These are phyloP conservation scores for Trypanosoma cruzi DNA, from an alignment of 208 protist genomes.

Conservation along the genomic window DNA sequence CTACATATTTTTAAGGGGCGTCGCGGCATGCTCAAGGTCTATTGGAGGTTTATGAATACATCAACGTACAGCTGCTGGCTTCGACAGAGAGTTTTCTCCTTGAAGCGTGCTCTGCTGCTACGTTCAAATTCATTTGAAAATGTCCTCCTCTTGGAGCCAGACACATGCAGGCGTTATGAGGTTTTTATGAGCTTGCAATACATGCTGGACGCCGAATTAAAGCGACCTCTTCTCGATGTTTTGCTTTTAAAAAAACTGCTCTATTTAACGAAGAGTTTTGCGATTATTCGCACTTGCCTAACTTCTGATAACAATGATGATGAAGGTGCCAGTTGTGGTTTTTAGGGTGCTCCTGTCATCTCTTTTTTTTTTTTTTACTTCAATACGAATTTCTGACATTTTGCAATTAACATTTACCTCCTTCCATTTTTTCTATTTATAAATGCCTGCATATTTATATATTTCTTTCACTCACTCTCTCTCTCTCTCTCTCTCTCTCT, in stretches of 20 bases:
- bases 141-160: constrained; percentile 18
- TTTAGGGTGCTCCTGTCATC: background rate
- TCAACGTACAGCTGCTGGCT: constrained; percentile 25
- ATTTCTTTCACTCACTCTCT: background rate
- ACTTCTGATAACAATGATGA: background rate
- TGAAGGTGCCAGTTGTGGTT: background rate
- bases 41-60: constrained; percentile 29
- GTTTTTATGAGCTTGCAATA: constrained; percentile 21
- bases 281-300: constrained; percentile 8
- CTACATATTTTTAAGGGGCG: constrained; percentile 28
- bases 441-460: too few relatives aligned
- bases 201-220: constrained; percentile 14
- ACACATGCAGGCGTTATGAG: constrained; percentile 7
- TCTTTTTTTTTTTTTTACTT: background rate
- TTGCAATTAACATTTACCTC: background rate
- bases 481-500: constrained; percentile 1
- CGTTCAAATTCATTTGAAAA: constrained; percentile 13
- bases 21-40: constrained; percentile 29
- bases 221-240: constrained; percentile 20
- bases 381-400: background rate
- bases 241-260: constrained; percentile 18
- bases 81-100: constrained; percentile 7
- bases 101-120: constrained; percentile 12
- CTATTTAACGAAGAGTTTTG: constrained; percentile 10
- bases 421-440: background rate